Percentiles rank a stretch among this genome's conserved stretches.
Evolutionary conservation across 179 eudicot genomes (phyloP).

Genomic region (Silene noctiflora): DNA sequence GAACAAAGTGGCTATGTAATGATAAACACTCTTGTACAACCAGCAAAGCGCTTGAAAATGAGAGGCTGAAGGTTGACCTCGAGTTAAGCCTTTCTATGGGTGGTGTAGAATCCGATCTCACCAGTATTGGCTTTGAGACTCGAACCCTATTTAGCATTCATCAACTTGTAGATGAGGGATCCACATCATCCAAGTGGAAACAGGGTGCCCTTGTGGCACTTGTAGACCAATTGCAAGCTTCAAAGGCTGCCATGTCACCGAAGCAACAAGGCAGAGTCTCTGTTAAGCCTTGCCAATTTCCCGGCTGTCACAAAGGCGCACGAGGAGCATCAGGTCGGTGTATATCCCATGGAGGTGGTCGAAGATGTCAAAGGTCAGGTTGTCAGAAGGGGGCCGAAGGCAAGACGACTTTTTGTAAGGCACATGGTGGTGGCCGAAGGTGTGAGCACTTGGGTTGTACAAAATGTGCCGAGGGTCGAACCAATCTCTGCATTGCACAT

Average conservation of each 20-base stretch:
- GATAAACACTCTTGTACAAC: conserved; percentile 20
- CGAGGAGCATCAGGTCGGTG: conserved; percentile 64
- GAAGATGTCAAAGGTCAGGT: conserved; percentile 48
- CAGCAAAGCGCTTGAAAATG: conserved; percentile 13
- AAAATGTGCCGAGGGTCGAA: conserved; percentile 66
- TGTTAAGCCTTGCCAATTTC: conserved; percentile 49
- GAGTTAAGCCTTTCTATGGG: conserved; percentile 57
- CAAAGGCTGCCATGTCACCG: conserved; percentile 1
- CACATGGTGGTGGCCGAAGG: conserved; percentile 67
- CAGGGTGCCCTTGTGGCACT: conserved; percentile 37
- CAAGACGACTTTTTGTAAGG: conserved; percentile 62
- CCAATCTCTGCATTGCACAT: conserved; percentile 63
- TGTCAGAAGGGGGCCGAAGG: conserved; percentile 77
- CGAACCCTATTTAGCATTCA: conserved; percentile 29
- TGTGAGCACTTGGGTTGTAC: conserved; percentile 61
- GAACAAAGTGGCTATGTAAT: conserved; percentile 14
- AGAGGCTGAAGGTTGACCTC: conserved; percentile 41
- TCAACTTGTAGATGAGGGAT: conserved; percentile 62
- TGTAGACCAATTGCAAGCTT: conserved; percentile 16
- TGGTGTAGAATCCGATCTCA: conserved; percentile 53
- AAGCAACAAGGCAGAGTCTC: conserved; percentile 32
- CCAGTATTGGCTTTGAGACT: conserved; percentile 36
- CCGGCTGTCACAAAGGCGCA: conserved; percentile 58
- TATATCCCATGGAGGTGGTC: conserved; percentile 62
- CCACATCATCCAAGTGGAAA: conserved; percentile 67